Evolutionary conservation across 805 yeast genomes (phyloP).

Genomic region (Starmerella cellae): DNA sequence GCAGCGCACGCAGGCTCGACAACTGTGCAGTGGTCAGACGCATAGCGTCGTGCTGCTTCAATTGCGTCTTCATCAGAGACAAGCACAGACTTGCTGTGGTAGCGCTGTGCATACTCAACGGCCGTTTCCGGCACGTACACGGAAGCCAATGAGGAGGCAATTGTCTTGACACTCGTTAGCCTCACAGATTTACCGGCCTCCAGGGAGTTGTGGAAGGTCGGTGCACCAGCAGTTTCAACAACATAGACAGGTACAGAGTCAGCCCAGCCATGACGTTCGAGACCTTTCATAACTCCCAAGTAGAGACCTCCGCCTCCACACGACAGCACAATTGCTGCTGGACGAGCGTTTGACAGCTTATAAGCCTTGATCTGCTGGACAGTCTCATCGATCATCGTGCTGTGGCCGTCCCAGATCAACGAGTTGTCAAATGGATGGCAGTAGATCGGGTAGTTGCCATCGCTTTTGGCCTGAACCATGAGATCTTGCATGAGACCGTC

Average conservation of each 20-base stretch:
- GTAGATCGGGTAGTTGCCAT: slow-evolving; percentile 75
- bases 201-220: slow-evolving; percentile 36
- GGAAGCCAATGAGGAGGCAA: slow-evolving; percentile 56
- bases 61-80: slow-evolving; percentile 47
- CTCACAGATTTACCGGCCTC: slow-evolving; percentile 34
- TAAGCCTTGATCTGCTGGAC: slow-evolving; percentile 55
- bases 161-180: slow-evolving; percentile 34
- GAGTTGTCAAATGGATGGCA: slow-evolving; percentile 92
- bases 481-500: slow-evolving; percentile 63
- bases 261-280: slow-evolving; percentile 42
- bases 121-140: slow-evolving; percentile 41
- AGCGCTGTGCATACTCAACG: slow-evolving; percentile 33
- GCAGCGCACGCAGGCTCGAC: slow-evolving; percentile 71
- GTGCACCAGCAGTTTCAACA: slow-evolving; percentile 38
- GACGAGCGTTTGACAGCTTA: slow-evolving; percentile 32
- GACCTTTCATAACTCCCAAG: slow-evolving; percentile 74
- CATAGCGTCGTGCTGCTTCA: slow-evolving; percentile 38
- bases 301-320: slow-evolving; percentile 95
- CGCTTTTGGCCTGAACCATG: slow-evolving; percentile 29
- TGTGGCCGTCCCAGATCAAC: slow-evolving; percentile 88
- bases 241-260: slow-evolving; percentile 31
- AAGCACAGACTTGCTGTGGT: slow-evolving; percentile 33
- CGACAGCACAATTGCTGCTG: slow-evolving; percentile 76
- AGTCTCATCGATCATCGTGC: slow-evolving; percentile 80
- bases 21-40: slow-evolving; percentile 37